Evolutionary conservation across 179 eudicot species (phyloP).

Genomic region (Gypsophila paniculata): DNA sequence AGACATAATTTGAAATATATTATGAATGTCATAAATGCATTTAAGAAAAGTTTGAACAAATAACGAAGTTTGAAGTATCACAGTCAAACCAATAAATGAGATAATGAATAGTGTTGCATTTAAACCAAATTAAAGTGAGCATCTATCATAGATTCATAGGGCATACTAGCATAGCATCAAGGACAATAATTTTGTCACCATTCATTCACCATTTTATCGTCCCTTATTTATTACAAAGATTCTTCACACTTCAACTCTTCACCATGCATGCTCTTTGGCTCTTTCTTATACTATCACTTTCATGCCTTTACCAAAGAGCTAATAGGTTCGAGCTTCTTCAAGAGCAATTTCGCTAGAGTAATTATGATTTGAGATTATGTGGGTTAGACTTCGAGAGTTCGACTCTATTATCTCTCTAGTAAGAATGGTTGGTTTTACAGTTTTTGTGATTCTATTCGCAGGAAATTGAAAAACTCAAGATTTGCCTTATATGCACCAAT

Average conservation of each 20-base stretch:
- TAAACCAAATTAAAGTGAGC: slow-evolving; percentile 15
- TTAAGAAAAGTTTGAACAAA: slow-evolving; percentile 9
- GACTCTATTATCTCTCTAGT: too few relatives aligned
- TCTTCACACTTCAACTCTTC: neutral
- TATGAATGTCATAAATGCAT: slow-evolving; percentile 18
- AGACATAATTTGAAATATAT: neutral
- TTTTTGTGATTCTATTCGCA: too few relatives aligned
- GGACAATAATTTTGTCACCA: slow-evolving; percentile 15
- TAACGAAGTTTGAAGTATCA: slow-evolving; percentile 14
- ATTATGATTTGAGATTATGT: too few relatives aligned
- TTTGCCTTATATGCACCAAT: too few relatives aligned
- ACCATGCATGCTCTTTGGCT: slow-evolving; percentile 7
- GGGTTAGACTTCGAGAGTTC: too few relatives aligned
- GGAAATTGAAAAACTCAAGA: too few relatives aligned
- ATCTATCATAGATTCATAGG: neutral
- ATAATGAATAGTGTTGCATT: slow-evolving; percentile 5
- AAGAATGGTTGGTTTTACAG: too few relatives aligned
- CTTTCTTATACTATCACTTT: slow-evolving; percentile 10
- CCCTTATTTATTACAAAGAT: neutral
- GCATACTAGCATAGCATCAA: neutral
- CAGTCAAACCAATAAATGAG: slow-evolving; percentile 18
- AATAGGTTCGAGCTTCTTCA: too few relatives aligned
- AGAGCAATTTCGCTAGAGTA: too few relatives aligned
- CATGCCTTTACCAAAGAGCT: neutral
- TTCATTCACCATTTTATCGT: neutral